These are phyloP conservation scores for Colletotrichum orchidophilum DNA, from an alignment of 2,329 filamentous ascomycete genomes.

Conservation along the genomic window DNA sequence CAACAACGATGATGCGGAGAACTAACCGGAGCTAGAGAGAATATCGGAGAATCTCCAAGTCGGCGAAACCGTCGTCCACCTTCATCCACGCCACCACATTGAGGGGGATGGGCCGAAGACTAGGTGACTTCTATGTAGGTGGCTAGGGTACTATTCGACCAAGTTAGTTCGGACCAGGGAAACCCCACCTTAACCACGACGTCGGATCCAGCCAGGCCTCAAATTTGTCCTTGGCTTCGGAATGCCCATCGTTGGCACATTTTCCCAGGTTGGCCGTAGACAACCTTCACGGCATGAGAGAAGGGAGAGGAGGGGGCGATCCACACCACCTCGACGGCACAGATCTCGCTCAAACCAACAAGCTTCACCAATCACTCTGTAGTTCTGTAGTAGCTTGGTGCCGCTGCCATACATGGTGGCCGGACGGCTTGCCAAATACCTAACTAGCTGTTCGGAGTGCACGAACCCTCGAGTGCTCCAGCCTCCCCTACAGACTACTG, in stretches of 20 bases:
- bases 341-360: constrained; percentile 13
- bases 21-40: not conserved
- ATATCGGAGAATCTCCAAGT: not conserved
- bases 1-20: not conserved
- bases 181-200: not conserved
- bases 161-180: not conserved
- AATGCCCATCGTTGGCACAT: not conserved
- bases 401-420: not conserved
- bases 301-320: not conserved
- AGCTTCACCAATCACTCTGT: not conserved
- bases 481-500: not conserved
- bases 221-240: not conserved
- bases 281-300: not conserved
- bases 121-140: too few relatives aligned
- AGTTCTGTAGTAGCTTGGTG: not conserved
- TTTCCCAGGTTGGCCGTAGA: not conserved
- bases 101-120: not conserved
- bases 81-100: not conserved
- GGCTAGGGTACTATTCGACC: too few relatives aligned
- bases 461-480: not conserved
- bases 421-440: too few relatives aligned
- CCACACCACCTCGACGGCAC: not conserved
- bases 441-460: not conserved
- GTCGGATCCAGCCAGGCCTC: not conserved
- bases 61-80: not conserved